Evolutionary conservation across 495 filamentous ascomycete genomes (phyloP).

Genomic region (Podospora comata): DNA sequence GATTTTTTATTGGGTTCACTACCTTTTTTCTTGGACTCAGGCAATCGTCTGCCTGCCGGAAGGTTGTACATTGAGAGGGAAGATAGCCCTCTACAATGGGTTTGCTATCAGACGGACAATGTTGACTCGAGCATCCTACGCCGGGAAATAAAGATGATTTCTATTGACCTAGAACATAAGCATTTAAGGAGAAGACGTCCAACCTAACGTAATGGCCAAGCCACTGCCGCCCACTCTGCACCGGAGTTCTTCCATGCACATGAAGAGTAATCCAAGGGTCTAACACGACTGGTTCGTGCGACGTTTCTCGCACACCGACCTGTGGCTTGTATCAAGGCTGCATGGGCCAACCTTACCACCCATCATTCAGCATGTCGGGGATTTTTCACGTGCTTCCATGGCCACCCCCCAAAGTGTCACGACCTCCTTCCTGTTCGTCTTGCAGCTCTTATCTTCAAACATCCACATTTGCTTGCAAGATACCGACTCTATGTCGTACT

Average conservation of each 20-base stretch:
- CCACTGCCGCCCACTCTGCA: too few relatives aligned
- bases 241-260: too few relatives aligned
- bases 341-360: neutral
- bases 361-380: neutral
- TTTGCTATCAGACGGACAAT: too few relatives aligned
- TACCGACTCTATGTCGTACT: neutral
- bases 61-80: neutral
- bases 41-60: neutral
- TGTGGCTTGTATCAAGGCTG: neutral
- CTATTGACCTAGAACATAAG: neutral
- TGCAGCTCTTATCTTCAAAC: neutral
- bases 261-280: neutral
- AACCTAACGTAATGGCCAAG: neutral
- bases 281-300: neutral
- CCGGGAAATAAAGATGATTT: neutral
- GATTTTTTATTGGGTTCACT: neutral
- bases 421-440: neutral
- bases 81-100: neutral
- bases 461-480: neutral
- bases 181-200: neutral
- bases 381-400: neutral
- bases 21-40: neutral
- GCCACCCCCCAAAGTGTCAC: neutral
- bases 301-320: neutral
- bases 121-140: too few relatives aligned